Evolutionary conservation across 2,329 filamentous ascomycete genomes (phyloP), one percentile per base, ranked within the genome.

Genomic region (Parascedosporium putredinis): DNA sequence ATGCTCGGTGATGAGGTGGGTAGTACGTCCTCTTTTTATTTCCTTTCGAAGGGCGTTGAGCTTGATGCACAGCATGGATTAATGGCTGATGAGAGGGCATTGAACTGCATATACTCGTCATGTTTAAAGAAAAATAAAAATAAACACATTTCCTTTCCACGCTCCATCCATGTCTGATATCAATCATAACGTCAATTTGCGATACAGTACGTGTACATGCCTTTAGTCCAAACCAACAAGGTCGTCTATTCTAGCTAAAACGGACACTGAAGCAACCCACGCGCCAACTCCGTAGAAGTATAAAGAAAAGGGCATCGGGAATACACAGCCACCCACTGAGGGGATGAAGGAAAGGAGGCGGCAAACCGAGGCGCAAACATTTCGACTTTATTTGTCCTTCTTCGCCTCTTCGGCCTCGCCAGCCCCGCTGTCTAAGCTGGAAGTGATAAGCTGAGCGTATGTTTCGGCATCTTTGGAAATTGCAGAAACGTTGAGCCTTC

Each of bases 401-500:
- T 53, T 44, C 33, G 51, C 44, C 47, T 46, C 47, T 33, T 49
- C 53, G 10, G 47, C 45, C 36, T 43, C 47, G n/a, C n/a, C 44
- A 46, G 25, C 14, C 43, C 49, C 22, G 47, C 52, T 48, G 59
- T 60, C 55, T 64, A n/a, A 49, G 45, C 62, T 59, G 55, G 64
- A 59, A 53, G 70, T 53, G 44, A 68, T 69, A 49, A 63, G 71
- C 33, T 71, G 58, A 0, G 78, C 72, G 63, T 83, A 86, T 8
- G 63, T 63, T 52, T 84, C 81, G 1, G 85, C 85, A 55, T 86
- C 83, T 50, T 67, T 70, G 45, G 75, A 71, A 40, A 90, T 75
- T 24, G 65, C 68, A 34, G 67, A 64, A 20, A 88, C 76, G 60
- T 88, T 75, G 52, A 88, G 75, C 49, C 81, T 74, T 16, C 53